These are phyloP conservation scores for Colletotrichum sp. DNA, from an alignment of 2,329 filamentous ascomycete species.

Conservation along the genomic window DNA sequence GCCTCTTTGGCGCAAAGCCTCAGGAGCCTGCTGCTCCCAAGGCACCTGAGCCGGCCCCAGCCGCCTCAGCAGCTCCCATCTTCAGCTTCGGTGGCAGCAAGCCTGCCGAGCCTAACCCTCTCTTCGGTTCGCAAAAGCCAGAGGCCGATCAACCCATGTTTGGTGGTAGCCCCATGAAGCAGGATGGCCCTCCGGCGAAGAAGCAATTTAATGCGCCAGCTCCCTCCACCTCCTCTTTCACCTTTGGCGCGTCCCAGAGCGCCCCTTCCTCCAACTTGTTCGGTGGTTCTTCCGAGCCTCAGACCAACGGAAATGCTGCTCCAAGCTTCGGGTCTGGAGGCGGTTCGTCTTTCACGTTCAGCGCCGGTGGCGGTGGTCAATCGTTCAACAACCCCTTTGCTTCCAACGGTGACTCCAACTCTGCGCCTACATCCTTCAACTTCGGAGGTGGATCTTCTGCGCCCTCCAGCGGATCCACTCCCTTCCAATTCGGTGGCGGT, in stretches of 20 bases:
- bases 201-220: conserved; percentile 40
- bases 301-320: conserved; percentile 15
- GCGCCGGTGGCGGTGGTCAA: conserved; percentile 25
- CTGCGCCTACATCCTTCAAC: conserved; percentile 34
- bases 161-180: conserved; percentile 48
- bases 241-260: conserved; percentile 39
- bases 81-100: conserved; percentile 40
- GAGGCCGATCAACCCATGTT: conserved; percentile 36
- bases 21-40: neutral
- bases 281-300: conserved; percentile 11
- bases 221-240: conserved; percentile 33
- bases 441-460: conserved; percentile 36
- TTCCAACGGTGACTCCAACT: conserved; percentile 28
- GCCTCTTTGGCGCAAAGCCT: conserved; percentile 33
- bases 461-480: conserved; percentile 25
- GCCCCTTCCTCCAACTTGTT: conserved; percentile 21
- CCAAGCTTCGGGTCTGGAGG: conserved; percentile 36
- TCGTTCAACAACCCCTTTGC: conserved; percentile 47
- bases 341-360: conserved; percentile 24
- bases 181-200: conserved; percentile 39
- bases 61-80: conserved; percentile 28
- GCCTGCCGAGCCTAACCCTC: conserved; percentile 33
- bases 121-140: conserved; percentile 40
- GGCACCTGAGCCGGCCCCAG: neutral
- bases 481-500: conserved; percentile 45